Base-by-base conservation (phyloP, 805 yeast species). In the Dipodascopsis uninucleata region DNA sequence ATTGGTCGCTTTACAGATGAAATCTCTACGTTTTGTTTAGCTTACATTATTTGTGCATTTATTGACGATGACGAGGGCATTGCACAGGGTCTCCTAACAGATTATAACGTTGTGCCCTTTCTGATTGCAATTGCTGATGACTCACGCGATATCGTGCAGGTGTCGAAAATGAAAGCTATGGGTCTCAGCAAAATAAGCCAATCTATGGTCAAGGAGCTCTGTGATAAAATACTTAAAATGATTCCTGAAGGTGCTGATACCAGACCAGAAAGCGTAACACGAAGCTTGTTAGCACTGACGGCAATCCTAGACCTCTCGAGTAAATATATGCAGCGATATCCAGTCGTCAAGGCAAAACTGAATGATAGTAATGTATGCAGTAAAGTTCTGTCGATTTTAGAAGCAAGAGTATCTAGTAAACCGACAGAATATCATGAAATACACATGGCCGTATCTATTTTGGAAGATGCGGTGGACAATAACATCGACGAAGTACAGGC, bases 11-110 rank as follows among this genome's bases (percentile, higher is more conserved):
- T 17, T 10, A 25, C 39, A 6, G 51, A 43, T 9, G 4, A 36
- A 29, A 14, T 41, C 5, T 33, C 41, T 10, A 35, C 20, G 4
- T 52, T 52, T 39, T 52, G 52, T 5, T 28, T 52, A 10, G 43
- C 31, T 10, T 34, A 28, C n/a, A 37, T 43, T 8, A 34, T 46
- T 9, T 43, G 39, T 34, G 17, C 31, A 6, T 39, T 36, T 34
- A 9, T 41, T 9, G 28, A 14, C 18, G 56, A 52, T 14, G 40
- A 29, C 5, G 53, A 47, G 20, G 54, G 55, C 5, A 25, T 50
- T 5, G 42, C 36, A 23, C 28, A 31, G 22, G 22, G 14, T 20
- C 28, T 52, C 16, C 40, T 50, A 10, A 5, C 10, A 2, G 51
- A 45, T 21, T 34, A 29, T 20, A 29, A 12, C 12, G 36, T 20